phyloP scores from a whole-genome alignment of 306 rosid genomes.

The Pueraria montana region DNA sequence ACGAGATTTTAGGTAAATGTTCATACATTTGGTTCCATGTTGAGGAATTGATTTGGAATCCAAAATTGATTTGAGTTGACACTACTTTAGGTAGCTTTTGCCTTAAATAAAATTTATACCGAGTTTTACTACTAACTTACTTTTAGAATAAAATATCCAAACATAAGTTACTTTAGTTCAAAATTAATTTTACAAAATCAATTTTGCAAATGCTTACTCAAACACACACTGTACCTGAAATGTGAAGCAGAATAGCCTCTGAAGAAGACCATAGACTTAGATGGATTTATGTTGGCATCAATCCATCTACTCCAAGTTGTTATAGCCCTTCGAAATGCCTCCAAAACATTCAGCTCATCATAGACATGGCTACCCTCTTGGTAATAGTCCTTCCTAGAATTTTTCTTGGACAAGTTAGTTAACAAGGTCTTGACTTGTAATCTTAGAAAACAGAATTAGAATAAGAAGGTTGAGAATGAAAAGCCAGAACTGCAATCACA shows the following conservation, averaged over 20 bases:
- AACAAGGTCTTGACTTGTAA: slow-evolving; percentile 5
- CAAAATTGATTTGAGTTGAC: background rate
- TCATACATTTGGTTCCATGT: background rate
- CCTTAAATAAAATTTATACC: background rate
- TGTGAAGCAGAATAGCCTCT: slow-evolving; percentile 95
- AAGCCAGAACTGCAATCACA: background rate
- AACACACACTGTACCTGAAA: slow-evolving; percentile 69
- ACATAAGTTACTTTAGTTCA: background rate
- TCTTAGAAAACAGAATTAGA: slow-evolving; percentile 1
- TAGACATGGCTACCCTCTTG: slow-evolving; percentile 97
- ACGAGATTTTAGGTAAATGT: background rate
- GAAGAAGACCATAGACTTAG: slow-evolving; percentile 77
- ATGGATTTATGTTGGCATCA: slow-evolving; percentile 72
- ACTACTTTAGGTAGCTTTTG: background rate
- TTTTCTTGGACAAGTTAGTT: slow-evolving; percentile 34
- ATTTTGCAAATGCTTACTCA: background rate
- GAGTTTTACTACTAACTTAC: no score
- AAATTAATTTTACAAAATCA: no score
- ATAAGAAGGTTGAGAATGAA: slow-evolving; percentile 18
- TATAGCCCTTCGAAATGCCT: slow-evolving; percentile 90
- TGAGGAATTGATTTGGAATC: background rate
- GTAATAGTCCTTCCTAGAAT: slow-evolving; percentile 85
- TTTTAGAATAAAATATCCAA: background rate
- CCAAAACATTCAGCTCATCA: slow-evolving; percentile 79
- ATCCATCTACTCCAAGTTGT: slow-evolving; percentile 98